Evolutionary conservation across 2,329 filamentous ascomycete genomes (phyloP).

Genomic region (Diaporthe sp.): DNA sequence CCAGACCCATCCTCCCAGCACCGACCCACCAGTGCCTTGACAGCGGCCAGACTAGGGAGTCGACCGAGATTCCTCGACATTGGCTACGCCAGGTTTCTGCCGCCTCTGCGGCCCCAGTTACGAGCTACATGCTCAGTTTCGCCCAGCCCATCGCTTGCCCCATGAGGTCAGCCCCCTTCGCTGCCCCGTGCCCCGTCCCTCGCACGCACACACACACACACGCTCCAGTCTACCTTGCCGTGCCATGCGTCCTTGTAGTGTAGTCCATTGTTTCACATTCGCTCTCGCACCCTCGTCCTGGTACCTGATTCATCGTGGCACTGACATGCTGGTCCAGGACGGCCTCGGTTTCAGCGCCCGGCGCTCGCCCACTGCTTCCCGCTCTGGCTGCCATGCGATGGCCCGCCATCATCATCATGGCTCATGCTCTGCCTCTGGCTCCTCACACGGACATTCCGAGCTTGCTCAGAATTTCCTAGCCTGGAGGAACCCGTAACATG

Average conservation of each 20-base stretch:
- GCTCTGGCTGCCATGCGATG: neutral
- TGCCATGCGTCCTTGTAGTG: slow-evolving; percentile 1
- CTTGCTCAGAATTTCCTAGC: slow-evolving; percentile 22
- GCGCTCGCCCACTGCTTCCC: slow-evolving; percentile 10
- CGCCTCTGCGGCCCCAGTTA: slow-evolving; percentile 9
- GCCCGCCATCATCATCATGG: neutral
- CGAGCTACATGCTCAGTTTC: slow-evolving; percentile 21
- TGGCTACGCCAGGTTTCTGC: slow-evolving; percentile 15
- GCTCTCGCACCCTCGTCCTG: slow-evolving; percentile 3
- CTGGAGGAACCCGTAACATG: slow-evolving; percentile 35
- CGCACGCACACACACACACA: too few species aligned
- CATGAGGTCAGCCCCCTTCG: slow-evolving; percentile 9
- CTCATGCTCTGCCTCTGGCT: slow-evolving; percentile 10
- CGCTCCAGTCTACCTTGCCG: neutral
- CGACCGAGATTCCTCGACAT: slow-evolving; percentile 22
- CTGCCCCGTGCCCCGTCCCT: neutral
- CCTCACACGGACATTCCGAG: slow-evolving; percentile 16
- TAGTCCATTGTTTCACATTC: slow-evolving; percentile 34
- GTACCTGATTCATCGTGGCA: slow-evolving; percentile 24
- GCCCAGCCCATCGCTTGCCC: slow-evolving; percentile 23
- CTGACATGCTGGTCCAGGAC: slow-evolving; percentile 30
- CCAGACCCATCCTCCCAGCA: slow-evolving; percentile 26
- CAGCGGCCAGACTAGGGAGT: slow-evolving; percentile 24
- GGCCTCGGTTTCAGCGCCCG: slow-evolving; percentile 10
- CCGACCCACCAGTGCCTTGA: slow-evolving; percentile 32